Evolutionary conservation across 352 stramenopile genomes (phyloP), one percentile per base, ranked within the genome.

Genomic region (Phytophthora pluvialis): DNA sequence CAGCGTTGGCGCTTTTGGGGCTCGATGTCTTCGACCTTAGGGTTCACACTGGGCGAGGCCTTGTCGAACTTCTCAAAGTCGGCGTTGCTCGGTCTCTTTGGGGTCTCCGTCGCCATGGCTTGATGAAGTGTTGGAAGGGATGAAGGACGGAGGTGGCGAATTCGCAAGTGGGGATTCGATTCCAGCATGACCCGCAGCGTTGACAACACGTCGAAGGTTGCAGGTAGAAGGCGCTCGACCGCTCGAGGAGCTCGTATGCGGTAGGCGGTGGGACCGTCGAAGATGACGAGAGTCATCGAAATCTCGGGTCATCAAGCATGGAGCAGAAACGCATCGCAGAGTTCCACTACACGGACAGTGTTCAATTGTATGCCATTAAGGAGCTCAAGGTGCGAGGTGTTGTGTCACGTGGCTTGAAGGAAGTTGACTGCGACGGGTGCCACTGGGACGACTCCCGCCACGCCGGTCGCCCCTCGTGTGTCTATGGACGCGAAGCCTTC

Each of bases 11-110:
- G 72, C 4, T 28, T 21, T 3, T 31, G 33, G 7, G 29, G n/a
- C 5, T 42, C 7, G 6, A 21, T 6, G 16, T 79, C 67, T 52
- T 79, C 68, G 40, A 74, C 47, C 52, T 74, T 76, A 44, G 67
- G 50, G 25, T 48, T 39, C 4, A 16, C 36, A 38, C 43, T 59
- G 6, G 66, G 70, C 15, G 72, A 76, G 29, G 28, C 29, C 48
- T 65, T 73, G n/a, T 69, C 52, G 21, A 62, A 69, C 31, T 55
- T 26, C 46, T 75, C 67, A 31, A 72, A 75, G 21, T 46, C 54
- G 15, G 40, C 53, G 36, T 57, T 51, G 21, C 10, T 73, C 28
- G 39, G 33, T 6, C 52, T 36, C 36, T 35, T 73, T 2, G 70
- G 71, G 10, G 61, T 78, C 48, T 43, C 21, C 5, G 46, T 52